Evolutionary conservation across 495 filamentous ascomycete genomes (phyloP), one percentile per base, ranked within the genome.

Genomic region (Trichoderma erinaceum): DNA sequence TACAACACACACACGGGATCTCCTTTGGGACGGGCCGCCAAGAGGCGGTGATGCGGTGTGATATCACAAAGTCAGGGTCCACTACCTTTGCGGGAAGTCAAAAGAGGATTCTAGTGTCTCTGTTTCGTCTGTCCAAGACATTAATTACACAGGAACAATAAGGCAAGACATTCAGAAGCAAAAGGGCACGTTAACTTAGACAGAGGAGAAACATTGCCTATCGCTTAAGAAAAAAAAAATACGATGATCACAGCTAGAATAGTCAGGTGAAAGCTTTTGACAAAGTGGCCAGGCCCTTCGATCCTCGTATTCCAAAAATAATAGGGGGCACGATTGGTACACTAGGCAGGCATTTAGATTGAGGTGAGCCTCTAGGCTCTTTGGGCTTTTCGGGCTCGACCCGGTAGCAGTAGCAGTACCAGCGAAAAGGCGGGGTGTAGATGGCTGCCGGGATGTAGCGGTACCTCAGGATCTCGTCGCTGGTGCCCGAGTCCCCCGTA

Each of bases 31-130:
- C 27, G 56, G 56, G 56, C 56, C 23, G 56, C 10, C 56, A 61
- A 61, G 56, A 61, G 27, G 56, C 56, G 56, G 56, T 61, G 56
- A 61, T 61, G 44, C 44, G 44, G n/a, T 38, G 48, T n/a, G 48
- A 61, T 61, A 61, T 61, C 56, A 61, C 56, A 27, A 21, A n/a
- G 56, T 25, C 23, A 48, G 56, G 56, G 25, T 27, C 56, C 23
- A 27, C 56, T 32, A 1, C 35, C 7, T 52, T 52, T 18, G n/a
- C 48, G 18, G 48, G 1, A 52, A 61, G n/a, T 13, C 56, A 61
- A 15, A 61, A 3, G 5, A n/a, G 48, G 16, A 1, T 50, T 10
- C 52, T 27, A 29, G 52, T 29, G 12, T 27, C 5, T 6, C 46
- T 23, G 0, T 0, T 10, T n/a, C 48, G 48, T 38, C 35, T 38